Evolutionary conservation across 371 early-diverging fungal genomes (phyloP), one percentile per base, ranked within the genome.

Genomic region (Lichtheimia ramosa): DNA sequence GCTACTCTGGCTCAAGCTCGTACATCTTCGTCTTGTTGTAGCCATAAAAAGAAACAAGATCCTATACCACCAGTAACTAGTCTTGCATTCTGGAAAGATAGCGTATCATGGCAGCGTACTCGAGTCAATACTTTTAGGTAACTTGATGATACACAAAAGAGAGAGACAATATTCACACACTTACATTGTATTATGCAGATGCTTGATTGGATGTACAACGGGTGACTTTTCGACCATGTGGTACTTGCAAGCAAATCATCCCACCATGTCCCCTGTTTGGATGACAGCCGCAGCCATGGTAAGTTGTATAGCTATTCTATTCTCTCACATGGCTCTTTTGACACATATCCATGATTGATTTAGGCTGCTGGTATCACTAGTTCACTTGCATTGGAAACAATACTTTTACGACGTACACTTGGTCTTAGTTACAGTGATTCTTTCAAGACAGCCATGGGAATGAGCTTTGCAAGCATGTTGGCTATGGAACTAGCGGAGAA

Each of bases 401-500:
- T 81, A 0, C 53, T 83, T 10, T 55, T 83, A 20, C 66, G 69
- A 6, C 66, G 71, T 7, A 70, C 81, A 2, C 70, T 83, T 75
- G 49, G 67, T 13, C 70, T 81, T 42, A 58, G 65, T 13, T 68
- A 70, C 43, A 21, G 40, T 3, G 66, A 61, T 5, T 79, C 83
- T 13, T 79, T 83, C 71, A 77, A 73, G 41, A 79, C 83, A 8
- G 83, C 83, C 10, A 79, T 79, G 61, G 80, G 81, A 12, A 83
- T 83, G 83, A 78, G 78, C 34, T 63, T 83, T 62, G 78, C 76
- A 20, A 81, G 82, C n/a, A 83, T 83, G 83, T 43, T 79, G 59
- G 78, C 77, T 1, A 83, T 83, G 83, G 83, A 83, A 61, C 51
- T 80, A 3, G 72, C 81, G 1, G 83, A 83, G 53, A 83, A 83